phyloP scores from a whole-genome alignment of 2,329 filamentous ascomycete genomes.

The Phialophora verrucosa region DNA sequence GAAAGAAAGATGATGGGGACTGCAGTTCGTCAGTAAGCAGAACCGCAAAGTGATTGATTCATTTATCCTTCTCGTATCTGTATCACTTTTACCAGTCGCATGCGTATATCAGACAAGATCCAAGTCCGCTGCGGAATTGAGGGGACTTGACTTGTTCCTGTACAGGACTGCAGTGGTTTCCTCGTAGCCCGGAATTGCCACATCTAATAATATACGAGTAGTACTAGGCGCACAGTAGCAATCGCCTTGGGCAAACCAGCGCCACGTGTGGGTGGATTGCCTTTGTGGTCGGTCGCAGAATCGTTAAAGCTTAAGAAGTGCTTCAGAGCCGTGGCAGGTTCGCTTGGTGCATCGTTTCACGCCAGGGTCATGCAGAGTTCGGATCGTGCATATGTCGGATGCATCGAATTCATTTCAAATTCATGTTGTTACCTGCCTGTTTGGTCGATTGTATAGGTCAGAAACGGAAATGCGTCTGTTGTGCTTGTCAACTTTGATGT shows the following conservation, averaged over 20 bases:
- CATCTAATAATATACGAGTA: no score
- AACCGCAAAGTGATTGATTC: neutral
- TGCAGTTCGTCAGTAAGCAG: neutral
- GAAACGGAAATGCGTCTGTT: neutral
- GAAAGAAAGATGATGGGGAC: neutral
- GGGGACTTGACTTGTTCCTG: no score
- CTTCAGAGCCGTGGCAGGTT: neutral
- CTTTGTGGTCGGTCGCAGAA: neutral
- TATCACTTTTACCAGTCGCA: neutral
- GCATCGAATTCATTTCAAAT: neutral
- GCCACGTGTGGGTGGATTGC: neutral
- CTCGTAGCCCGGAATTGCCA: neutral
- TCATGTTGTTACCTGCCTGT: neutral
- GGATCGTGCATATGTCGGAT: constrained; percentile 5
- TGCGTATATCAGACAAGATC: no score
- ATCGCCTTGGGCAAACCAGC: neutral
- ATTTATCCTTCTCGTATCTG: neutral
- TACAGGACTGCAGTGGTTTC: neutral
- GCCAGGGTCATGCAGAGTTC: neutral
- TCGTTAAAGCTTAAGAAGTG: neutral
- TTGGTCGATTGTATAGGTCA: neutral
- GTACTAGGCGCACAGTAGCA: no score
- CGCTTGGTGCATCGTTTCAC: neutral
- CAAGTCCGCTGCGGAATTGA: no score
- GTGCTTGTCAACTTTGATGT: neutral